phyloP scores from a whole-genome alignment of 1,284 basidiomycete genomes.

The Jaminaea rosea region DNA sequence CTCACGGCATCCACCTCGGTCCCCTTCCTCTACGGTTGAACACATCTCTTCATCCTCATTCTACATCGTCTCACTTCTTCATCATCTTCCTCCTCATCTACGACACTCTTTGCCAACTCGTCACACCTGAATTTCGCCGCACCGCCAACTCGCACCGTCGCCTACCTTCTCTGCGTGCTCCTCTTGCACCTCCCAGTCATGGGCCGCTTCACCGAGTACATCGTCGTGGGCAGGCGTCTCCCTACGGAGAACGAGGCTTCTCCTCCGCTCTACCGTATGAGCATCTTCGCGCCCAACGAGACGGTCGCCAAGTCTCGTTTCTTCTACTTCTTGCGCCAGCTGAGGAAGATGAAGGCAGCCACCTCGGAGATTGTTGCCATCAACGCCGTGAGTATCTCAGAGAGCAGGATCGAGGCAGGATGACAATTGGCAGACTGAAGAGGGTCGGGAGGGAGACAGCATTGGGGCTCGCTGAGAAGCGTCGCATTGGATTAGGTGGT shows the following conservation, averaged over 20 bases:
- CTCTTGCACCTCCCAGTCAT: no score
- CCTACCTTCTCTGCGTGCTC: no score
- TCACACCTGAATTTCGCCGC: no score
- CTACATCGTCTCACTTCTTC: no score
- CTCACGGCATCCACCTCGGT: no score
- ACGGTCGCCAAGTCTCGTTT: conserved; percentile 97
- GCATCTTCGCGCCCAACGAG: conserved; percentile 97
- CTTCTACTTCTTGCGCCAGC: conserved; percentile 93
- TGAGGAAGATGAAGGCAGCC: conserved; percentile 96
- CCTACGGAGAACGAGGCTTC: conserved; percentile 85
- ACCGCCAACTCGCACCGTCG: no score
- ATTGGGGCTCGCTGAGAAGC: no score
- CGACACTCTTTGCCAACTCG: no score
- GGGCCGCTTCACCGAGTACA: conserved; percentile 66
- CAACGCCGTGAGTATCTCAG: conserved; percentile 70
- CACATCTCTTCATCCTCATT: no score
- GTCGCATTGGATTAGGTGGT: no score
- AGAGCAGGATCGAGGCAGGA: neutral
- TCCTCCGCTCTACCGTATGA: conserved; percentile 98
- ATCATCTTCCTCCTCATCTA: no score
- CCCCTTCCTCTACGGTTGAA: no score
- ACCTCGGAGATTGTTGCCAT: conserved; percentile 97
- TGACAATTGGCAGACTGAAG: neutral
- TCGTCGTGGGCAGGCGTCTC: conserved; percentile 94
- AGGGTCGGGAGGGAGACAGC: neutral